phyloP scores from a whole-genome alignment of 495 filamentous ascomycete species.

The Amphirosellinia nigrospora region DNA sequence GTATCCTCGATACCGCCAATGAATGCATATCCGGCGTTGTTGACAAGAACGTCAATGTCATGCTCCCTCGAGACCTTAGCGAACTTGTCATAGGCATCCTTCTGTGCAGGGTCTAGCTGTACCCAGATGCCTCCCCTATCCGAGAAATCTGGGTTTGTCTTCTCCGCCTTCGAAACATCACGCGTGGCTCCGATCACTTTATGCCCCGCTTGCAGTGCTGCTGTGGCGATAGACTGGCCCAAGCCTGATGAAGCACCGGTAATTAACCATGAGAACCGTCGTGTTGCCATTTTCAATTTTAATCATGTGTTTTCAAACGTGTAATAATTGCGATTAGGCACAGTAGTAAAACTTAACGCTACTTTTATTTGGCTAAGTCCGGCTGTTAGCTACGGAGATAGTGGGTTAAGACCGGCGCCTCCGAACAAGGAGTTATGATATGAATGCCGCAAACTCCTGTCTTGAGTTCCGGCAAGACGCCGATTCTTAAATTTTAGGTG shows the following conservation, averaged over 20 bases:
- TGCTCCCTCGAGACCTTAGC: conserved; percentile 23
- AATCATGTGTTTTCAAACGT: neutral
- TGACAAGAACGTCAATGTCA: conserved; percentile 48
- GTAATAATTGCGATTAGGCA: neutral
- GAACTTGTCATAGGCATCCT: conserved; percentile 20
- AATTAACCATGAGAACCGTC: conserved; percentile 51
- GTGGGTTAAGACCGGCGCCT: conserved; percentile 6
- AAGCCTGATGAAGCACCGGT: conserved; percentile 61
- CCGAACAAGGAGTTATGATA: neutral
- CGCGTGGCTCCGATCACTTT: conserved; percentile 60
- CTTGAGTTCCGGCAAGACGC: neutral
- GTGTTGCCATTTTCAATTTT: conserved; percentile 1
- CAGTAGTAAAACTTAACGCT: too few relatives aligned
- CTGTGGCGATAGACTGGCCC: conserved; percentile 49
- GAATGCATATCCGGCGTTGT: conserved; percentile 43
- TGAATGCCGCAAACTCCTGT: neutral
- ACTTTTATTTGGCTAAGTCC: neutral
- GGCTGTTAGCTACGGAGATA: conserved; percentile 5
- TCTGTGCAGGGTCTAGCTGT: conserved; percentile 41
- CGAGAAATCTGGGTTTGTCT: conserved; percentile 34
- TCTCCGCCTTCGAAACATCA: conserved; percentile 28
- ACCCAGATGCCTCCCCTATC: conserved; percentile 38
- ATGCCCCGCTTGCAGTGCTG: conserved; percentile 53
- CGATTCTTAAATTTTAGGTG: neutral
- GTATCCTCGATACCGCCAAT: conserved; percentile 44